phyloP scores from a whole-genome alignment of 2,329 filamentous ascomycete species.

The Fusarium equiseti region DNA sequence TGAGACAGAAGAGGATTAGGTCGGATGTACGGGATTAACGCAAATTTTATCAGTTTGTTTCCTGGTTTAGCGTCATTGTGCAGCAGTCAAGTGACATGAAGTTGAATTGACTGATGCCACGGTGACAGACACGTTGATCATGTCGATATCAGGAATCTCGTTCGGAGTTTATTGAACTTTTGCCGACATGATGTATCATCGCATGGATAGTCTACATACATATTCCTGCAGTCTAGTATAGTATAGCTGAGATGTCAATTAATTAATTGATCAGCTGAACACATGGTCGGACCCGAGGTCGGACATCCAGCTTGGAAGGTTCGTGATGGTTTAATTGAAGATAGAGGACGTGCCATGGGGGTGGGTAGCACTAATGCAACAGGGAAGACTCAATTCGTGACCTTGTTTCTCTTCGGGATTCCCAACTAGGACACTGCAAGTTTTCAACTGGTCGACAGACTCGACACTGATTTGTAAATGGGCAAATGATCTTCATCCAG shows the following conservation, averaged over 20 bases:
- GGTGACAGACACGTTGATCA: slow-evolving; percentile 27
- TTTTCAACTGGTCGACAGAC: slow-evolving; percentile 9
- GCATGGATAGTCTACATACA: slow-evolving; percentile 1
- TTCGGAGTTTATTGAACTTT: slow-evolving; percentile 13
- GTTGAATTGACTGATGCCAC: slow-evolving; percentile 28
- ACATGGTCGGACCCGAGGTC: slow-evolving; percentile 22
- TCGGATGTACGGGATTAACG: neutral
- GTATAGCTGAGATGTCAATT: slow-evolving; percentile 3
- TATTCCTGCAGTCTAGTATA: neutral
- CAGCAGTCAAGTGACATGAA: slow-evolving; percentile 24
- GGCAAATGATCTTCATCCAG: slow-evolving; percentile 31
- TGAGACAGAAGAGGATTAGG: slow-evolving; percentile 8
- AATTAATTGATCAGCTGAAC: slow-evolving; percentile 20
- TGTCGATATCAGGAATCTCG: slow-evolving; percentile 22
- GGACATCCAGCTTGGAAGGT: slow-evolving; percentile 22
- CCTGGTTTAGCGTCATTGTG: slow-evolving; percentile 8
- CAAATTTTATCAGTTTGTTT: slow-evolving; percentile 1
- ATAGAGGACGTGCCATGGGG: slow-evolving; percentile 15
- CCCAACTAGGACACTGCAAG: slow-evolving; percentile 23
- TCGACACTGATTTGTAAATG: slow-evolving; percentile 32
- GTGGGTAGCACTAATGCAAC: slow-evolving; percentile 25
- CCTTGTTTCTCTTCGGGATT: slow-evolving; percentile 31
- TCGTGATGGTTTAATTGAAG: slow-evolving; percentile 16
- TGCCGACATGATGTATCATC: slow-evolving; percentile 7
- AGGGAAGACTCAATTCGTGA: slow-evolving; percentile 19